Conservation (phyloP, 1,284 basidiomycete genomes). For the Peniophora sp. region DNA sequence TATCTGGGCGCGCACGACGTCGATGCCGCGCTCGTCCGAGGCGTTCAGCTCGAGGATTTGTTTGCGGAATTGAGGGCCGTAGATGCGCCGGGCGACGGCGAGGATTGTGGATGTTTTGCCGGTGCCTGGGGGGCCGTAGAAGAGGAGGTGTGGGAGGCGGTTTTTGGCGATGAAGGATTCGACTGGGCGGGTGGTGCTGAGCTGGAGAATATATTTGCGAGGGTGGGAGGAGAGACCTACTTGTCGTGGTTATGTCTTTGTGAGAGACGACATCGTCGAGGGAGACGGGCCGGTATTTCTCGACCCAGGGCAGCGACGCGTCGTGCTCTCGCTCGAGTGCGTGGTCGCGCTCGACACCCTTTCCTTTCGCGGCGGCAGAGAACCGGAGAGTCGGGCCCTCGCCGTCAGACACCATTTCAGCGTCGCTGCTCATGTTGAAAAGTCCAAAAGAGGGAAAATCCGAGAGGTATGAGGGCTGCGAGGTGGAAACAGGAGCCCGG, state of each 20-base stretch:
- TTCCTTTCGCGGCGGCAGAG: slow-evolving; percentile 58
- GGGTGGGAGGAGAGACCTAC: slow-evolving; percentile 54
- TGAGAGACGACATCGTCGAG: slow-evolving; percentile 92
- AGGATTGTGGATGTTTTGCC: slow-evolving; percentile 98
- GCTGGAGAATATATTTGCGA: background rate
- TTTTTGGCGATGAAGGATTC: slow-evolving; percentile 96
- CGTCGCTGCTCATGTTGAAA: slow-evolving; percentile 46
- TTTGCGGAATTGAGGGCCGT: slow-evolving; percentile 76
- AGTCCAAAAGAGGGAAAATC: background rate
- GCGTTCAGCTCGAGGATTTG: slow-evolving; percentile 98
- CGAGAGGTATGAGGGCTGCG: background rate
- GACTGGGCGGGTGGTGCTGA: slow-evolving; percentile 44
- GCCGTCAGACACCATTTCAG: slow-evolving; percentile 43
- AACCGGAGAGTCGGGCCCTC: slow-evolving; percentile 21
- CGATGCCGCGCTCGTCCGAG: slow-evolving; percentile 96
- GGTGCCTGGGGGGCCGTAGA: slow-evolving; percentile 97
- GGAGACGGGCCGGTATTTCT: slow-evolving; percentile 87
- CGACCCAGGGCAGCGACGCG: slow-evolving; percentile 81
- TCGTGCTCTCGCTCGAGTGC: slow-evolving; percentile 29
- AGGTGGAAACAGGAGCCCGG: slow-evolving; percentile 1
- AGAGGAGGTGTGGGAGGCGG: slow-evolving; percentile 88
- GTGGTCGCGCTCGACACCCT: slow-evolving; percentile 35
- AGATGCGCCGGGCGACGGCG: slow-evolving; percentile 93
- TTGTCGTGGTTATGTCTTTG: slow-evolving; percentile 87
- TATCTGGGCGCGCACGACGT: slow-evolving; percentile 97